A percentile compares a stretch with the other conserved stretches of the same genome.
Evolutionary conservation across 768 basidiomycete species (phyloP).

Genomic region (Cubamyces lactineus): DNA sequence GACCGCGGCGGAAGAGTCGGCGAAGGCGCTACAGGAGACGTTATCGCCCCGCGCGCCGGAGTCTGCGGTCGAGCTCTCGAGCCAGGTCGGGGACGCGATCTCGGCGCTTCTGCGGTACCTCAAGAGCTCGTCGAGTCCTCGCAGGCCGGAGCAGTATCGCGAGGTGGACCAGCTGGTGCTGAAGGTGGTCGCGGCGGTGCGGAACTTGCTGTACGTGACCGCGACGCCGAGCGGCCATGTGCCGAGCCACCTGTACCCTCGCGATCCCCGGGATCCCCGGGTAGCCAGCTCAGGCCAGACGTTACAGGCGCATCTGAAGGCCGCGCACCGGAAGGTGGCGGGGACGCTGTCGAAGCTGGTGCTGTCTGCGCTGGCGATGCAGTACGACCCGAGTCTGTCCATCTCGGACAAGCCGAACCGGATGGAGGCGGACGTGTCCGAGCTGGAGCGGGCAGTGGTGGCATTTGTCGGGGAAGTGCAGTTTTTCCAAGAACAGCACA

Average conservation of each 20-base stretch:
- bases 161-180: conserved; percentile 66
- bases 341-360: conserved; percentile 89
- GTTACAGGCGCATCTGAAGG: conserved; percentile 60
- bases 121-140: conserved; percentile 46
- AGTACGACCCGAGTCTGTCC: conserved; percentile 73
- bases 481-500: conserved; percentile 48
- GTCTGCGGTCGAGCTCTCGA: conserved; percentile 61
- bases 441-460: conserved; percentile 71
- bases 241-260: conserved; percentile 55
- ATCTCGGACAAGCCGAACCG: conserved; percentile 63
- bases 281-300: conserved; percentile 44
- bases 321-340: conserved; percentile 82
- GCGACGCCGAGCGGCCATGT: conserved; percentile 54
- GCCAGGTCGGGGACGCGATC: conserved; percentile 60
- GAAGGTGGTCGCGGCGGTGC: conserved; percentile 68
- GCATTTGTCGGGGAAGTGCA: conserved; percentile 76
- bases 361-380: conserved; percentile 87
- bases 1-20: conserved; percentile 71
- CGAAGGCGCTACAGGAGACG: conserved; percentile 63
- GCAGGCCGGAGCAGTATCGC: conserved; percentile 56
- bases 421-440: conserved; percentile 76
- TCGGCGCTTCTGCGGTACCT: conserved; percentile 65
- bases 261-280: conserved; percentile 49
- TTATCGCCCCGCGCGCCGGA: conserved; percentile 62
- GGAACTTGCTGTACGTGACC: conserved; percentile 64